Base-by-base conservation (phyloP, 306 rosid genomes). In the Corylus americana region DNA sequence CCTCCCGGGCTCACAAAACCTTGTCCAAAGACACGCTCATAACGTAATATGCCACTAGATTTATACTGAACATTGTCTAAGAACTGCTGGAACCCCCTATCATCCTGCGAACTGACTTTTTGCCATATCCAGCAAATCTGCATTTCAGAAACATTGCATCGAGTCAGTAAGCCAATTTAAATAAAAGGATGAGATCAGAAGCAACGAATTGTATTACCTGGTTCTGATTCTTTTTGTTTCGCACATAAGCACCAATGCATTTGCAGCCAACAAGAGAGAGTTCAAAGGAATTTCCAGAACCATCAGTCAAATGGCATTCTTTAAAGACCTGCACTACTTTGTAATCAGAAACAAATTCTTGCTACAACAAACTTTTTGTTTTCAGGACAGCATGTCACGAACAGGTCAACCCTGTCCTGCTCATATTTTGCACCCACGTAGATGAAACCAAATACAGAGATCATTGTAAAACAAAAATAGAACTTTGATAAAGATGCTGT, bases 121-220 rank as follows among this genome's bases (percentile, higher is more conserved):
- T 89, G 88, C 92, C 92, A 91, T 66, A 70, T 72, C 99, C 99
- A 95, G 91, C 99, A 95, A 75, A 93, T 90, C 99, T 95, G 86
- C 78, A 86, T 72, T 51, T 74, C 63, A 42, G 25, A 74, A 71
- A 76, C 76, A 85, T 75, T 18, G 31, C 42, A 42, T 74, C 50
- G 37, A 64, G 74, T 80, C 44, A 59, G 31, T 58, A 74, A 78
- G 80, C 48, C n/a, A 37, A 66, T 62, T 70, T 45, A 50, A 44
- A 31, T 10, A 14, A 49, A n/a, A 25, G 55, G 42, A 42, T 7
- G 1, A 70, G 8, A 25, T 59, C 14, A 77, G 45, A 27, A 42
- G 4, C 8, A 50, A 50, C 66, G 50, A 74, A 76, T 64, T 51
- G 72, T 29, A 58, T 74, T 80, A 93, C 99, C 90, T 95, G 99